Evolutionary conservation across 2,329 filamentous ascomycete genomes (phyloP).

Genomic region (Fusarium tanahbumbuense): DNA sequence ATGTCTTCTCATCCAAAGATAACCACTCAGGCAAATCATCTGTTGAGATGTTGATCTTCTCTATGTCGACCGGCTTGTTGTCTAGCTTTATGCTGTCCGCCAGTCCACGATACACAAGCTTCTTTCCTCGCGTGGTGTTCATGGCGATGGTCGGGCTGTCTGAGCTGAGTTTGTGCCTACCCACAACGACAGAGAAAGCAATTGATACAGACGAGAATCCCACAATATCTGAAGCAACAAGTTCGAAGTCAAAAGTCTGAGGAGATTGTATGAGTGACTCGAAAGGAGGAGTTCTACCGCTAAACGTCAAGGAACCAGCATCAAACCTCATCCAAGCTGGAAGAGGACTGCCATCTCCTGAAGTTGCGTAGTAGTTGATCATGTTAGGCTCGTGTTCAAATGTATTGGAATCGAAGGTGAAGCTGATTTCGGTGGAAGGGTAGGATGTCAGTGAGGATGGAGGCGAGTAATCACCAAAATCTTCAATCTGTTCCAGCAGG

Average conservation of each 20-base stretch:
- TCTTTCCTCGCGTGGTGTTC: conserved; percentile 65
- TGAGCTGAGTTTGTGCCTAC: conserved; percentile 75
- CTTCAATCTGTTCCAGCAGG: conserved; percentile 67
- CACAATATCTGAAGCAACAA: conserved; percentile 83
- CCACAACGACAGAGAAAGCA: conserved; percentile 78
- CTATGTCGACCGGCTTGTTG: conserved; percentile 59
- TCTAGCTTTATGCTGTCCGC: conserved; percentile 67
- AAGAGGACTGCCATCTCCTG: conserved; percentile 81
- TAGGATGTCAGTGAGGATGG: conserved; percentile 69
- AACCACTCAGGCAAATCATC: conserved; percentile 75
- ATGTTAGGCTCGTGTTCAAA: conserved; percentile 68
- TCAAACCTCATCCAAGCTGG: conserved; percentile 89
- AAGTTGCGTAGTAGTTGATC: conserved; percentile 81
- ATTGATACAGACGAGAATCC: conserved; percentile 77
- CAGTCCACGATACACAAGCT: conserved; percentile 66
- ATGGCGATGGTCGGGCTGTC: conserved; percentile 66
- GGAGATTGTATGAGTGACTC: conserved; percentile 73
- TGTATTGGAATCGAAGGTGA: conserved; percentile 66
- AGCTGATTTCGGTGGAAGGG: conserved; percentile 64
- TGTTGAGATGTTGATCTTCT: conserved; percentile 65
- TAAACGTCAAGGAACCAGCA: conserved; percentile 70
- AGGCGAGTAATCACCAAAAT: conserved; percentile 69
- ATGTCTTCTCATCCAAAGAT: conserved; percentile 69
- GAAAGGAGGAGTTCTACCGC: conserved; percentile 75
- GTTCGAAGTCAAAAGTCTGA: conserved; percentile 76